Evolutionary conservation across 75 land plant species (phyloP).

Genomic region (Pinus tabuliformis): DNA sequence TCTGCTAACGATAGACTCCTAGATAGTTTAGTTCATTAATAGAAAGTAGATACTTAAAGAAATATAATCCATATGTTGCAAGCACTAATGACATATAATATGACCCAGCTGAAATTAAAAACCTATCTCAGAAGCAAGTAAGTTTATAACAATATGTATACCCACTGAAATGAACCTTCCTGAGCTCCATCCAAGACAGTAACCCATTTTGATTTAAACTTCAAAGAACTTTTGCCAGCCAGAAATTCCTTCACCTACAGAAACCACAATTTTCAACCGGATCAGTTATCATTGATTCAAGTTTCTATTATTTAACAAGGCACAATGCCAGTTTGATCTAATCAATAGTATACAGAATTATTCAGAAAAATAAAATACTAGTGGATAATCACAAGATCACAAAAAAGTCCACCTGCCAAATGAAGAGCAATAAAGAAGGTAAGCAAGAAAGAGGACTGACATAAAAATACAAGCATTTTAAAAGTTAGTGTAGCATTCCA

Average conservation of each 20-base stretch:
- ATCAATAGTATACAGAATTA: neutral
- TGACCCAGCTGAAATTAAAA: neutral
- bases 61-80: neutral
- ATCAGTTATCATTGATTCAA: too few relatives aligned
- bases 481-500: too few relatives aligned
- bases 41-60: too few relatives aligned
- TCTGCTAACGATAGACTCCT: too few relatives aligned
- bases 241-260: slow-evolving; percentile 71
- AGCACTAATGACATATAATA: neutral
- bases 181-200: slow-evolving; percentile 91
- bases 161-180: slow-evolving; percentile 98
- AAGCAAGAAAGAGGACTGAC: too few relatives aligned
- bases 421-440: too few relatives aligned
- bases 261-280: too few relatives aligned
- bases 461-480: too few relatives aligned
- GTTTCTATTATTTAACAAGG: too few relatives aligned
- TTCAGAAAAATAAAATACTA: neutral
- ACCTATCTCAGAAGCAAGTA: neutral
- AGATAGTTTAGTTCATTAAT: too few relatives aligned
- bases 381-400: neutral
- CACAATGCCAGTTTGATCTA: too few relatives aligned
- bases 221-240: slow-evolving; percentile 52
- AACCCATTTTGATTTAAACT: slow-evolving; percentile 73
- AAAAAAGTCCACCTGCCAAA: neutral
- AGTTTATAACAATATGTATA: slow-evolving; percentile 22